phyloP scores from a whole-genome alignment of 306 rosid species.

The Bauhinia variegata region DNA sequence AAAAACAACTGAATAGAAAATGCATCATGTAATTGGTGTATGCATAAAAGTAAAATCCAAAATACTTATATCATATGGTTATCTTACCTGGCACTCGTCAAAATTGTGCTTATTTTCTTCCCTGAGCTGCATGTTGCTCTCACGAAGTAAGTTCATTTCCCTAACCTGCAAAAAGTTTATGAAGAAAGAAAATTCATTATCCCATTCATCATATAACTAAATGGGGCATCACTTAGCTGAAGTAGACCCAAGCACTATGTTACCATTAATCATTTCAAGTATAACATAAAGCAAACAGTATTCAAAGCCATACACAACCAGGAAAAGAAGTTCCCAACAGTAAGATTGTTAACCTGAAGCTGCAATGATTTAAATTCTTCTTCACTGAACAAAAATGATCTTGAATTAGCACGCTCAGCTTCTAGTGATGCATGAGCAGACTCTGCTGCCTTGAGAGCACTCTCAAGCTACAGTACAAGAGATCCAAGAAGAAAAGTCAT shows the following conservation, averaged over 20 bases:
- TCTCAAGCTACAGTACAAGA: slow-evolving; percentile 66
- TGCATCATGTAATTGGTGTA: background rate
- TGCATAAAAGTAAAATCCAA: background rate
- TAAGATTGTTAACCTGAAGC: slow-evolving; percentile 67
- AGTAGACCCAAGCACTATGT: slow-evolving; percentile 2
- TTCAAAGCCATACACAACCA: background rate
- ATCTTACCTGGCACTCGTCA: slow-evolving; percentile 88
- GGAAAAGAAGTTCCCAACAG: background rate
- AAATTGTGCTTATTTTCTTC: slow-evolving; percentile 98
- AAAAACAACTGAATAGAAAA: background rate
- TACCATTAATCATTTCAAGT: slow-evolving; percentile 1
- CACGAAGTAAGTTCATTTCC: slow-evolving; percentile 94
- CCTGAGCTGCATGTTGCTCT: slow-evolving; percentile 93
- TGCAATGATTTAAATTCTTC: slow-evolving; percentile 91
- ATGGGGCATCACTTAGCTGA: background rate
- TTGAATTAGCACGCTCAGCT: slow-evolving; percentile 77
- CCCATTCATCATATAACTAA: slow-evolving; percentile 6
- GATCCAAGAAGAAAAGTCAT: slow-evolving; percentile 13
- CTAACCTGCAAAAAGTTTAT: slow-evolving; percentile 61
- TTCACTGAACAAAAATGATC: slow-evolving; percentile 72
- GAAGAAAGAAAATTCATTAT: background rate
- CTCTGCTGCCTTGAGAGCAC: slow-evolving; percentile 80
- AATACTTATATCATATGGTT: background rate
- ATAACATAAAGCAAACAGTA: background rate
- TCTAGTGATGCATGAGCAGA: slow-evolving; percentile 74